Evolutionary conservation across 192 early-diverging fungal species (phyloP).

Genomic region (Backusella psychrophila): DNA sequence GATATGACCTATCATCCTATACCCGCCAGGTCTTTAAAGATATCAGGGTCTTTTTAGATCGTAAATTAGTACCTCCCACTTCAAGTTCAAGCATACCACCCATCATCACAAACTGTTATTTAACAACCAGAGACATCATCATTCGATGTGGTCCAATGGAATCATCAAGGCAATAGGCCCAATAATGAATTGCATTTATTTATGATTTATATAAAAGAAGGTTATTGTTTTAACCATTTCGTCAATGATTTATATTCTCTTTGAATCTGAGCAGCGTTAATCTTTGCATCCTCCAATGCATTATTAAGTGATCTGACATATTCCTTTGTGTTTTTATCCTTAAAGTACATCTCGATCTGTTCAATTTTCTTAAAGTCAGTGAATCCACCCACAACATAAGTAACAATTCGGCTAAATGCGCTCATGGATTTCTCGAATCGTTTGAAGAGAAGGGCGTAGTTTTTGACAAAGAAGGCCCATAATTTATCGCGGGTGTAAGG

Average conservation of each 20-base stretch:
- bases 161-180: background rate
- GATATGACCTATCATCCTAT: conserved; percentile 60
- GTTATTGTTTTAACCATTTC: conserved; percentile 12
- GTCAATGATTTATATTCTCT: conserved; percentile 16
- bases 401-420: conserved; percentile 42
- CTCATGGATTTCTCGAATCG: conserved; percentile 52
- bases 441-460: conserved; percentile 55
- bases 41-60: background rate
- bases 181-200: background rate
- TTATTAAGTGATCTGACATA: conserved; percentile 66
- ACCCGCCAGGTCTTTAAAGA: conserved; percentile 40
- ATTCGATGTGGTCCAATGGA: conserved; percentile 22
- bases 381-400: conserved; percentile 38
- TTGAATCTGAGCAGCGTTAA: conserved; percentile 50
- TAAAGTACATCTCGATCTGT: conserved; percentile 63
- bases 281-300: conserved; percentile 65
- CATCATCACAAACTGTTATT: conserved; percentile 36
- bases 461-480: conserved; percentile 64
- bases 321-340: conserved; percentile 58
- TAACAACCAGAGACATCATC: conserved; percentile 24
- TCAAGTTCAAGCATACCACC: conserved; percentile 44
- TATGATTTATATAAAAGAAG: background rate
- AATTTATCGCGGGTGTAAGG: conserved; percentile 49
- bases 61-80: conserved; percentile 30
- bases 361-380: conserved; percentile 50